A percentile compares a stretch with the other conserved stretches of the same genome.
phyloP scores from a whole-genome alignment of 75 land plant species.

The Sequoia sempervirens region DNA sequence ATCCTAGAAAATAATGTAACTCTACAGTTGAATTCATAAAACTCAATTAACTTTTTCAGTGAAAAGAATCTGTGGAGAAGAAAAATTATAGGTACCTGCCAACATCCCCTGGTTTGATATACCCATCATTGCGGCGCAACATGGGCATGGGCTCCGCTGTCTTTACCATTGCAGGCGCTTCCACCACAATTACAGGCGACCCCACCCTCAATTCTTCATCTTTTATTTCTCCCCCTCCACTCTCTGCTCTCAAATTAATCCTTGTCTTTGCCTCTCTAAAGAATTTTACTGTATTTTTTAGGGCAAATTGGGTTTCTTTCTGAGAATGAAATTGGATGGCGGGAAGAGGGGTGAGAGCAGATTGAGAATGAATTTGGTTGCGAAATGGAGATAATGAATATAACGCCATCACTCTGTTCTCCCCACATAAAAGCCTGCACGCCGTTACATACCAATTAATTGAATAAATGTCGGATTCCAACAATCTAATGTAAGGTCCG shows the following conservation, averaged over 20 bases:
- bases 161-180: conserved; percentile 70
- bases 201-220: conserved; percentile 32
- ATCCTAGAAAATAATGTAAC: not conserved
- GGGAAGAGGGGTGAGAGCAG: not conserved
- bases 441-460: not conserved
- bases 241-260: not conserved
- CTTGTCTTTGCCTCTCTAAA: not conserved
- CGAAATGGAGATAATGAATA: not conserved
- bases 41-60: not conserved
- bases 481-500: too few relatives aligned
- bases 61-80: not conserved
- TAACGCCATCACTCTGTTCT: not conserved
- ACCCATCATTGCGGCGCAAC: conserved; percentile 53
- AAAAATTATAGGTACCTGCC: conserved; percentile 48
- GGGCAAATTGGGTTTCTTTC: not conserved
- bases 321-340: not conserved
- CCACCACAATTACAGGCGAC: conserved; percentile 57
- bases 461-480: not conserved
- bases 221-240: not conserved
- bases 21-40: not conserved
- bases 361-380: not conserved
- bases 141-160: conserved; percentile 77
- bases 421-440: not conserved
- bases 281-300: not conserved
- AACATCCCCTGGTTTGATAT: conserved; percentile 71